phyloP scores from a whole-genome alignment of 441 rosid species.

The Syzygium malaccense region DNA sequence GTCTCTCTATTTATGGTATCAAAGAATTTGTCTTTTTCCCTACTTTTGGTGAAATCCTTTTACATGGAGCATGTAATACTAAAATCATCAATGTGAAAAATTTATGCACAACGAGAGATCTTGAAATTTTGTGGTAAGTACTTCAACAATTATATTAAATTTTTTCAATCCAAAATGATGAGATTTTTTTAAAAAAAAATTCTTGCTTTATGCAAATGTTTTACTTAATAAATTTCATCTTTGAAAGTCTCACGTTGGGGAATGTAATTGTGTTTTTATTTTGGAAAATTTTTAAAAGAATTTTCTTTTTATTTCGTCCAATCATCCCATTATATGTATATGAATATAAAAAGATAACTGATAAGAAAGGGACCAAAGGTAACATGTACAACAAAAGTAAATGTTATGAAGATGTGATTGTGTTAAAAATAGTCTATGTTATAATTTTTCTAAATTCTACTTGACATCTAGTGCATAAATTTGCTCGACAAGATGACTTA shows the following conservation, averaged over 20 bases:
- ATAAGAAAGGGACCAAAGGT: background rate
- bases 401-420: no score
- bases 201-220: background rate
- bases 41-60: background rate
- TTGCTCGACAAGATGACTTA: background rate
- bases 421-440: background rate
- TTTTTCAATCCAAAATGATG: no score
- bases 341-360: no score
- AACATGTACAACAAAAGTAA: no score
- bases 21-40: background rate
- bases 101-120: background rate
- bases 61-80: background rate
- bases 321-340: background rate
- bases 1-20: background rate
- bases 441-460: background rate
- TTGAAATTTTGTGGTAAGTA: background rate
- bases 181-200: background rate
- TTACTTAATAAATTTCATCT: no score
- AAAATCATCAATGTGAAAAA: background rate
- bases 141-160: background rate
- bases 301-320: no score
- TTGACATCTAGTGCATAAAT: no score
- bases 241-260: background rate
- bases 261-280: background rate
- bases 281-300: no score